Percentiles rank a stretch among this genome's conserved stretches.
These are phyloP conservation scores for Suillus sp. DNA, from an alignment of 768 basidiomycete species.

Conservation along the genomic window DNA sequence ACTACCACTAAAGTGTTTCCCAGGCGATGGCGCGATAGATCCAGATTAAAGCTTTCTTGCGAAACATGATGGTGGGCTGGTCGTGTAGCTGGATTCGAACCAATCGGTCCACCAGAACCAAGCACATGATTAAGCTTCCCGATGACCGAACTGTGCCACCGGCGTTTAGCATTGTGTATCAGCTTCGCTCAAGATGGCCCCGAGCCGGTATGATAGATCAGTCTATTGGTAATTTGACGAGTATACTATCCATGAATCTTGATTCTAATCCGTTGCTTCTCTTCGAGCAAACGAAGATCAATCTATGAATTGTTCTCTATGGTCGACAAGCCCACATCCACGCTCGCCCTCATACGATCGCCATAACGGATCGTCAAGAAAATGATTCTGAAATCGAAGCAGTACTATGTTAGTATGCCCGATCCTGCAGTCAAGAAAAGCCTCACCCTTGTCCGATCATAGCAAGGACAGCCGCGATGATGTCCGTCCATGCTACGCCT, in stretches of 20 bases:
- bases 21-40: too few species aligned
- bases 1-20: too few species aligned
- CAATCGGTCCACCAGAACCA: not conserved
- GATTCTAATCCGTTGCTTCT: not conserved
- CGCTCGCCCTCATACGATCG: conserved; percentile 49
- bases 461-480: conserved; percentile 42
- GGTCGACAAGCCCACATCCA: conserved; percentile 53
- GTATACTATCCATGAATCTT: not conserved
- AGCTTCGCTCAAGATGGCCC: not conserved
- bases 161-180: not conserved
- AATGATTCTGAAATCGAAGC: conserved; percentile 39
- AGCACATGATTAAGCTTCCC: not conserved
- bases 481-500: conserved; percentile 50
- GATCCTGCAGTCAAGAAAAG: conserved; percentile 2
- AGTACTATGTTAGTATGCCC: not conserved
- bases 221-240: not conserved
- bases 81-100: not conserved
- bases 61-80: too few species aligned
- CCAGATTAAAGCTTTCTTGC: too few species aligned
- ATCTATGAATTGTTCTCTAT: conserved; percentile 31
- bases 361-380: conserved; percentile 51
- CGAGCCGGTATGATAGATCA: not conserved
- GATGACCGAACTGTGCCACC: not conserved
- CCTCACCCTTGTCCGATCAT: conserved; percentile 53
- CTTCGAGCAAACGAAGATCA: not conserved